phyloP scores from a whole-genome alignment of 2,329 filamentous ascomycete genomes.

The Didymella pomorum region DNA sequence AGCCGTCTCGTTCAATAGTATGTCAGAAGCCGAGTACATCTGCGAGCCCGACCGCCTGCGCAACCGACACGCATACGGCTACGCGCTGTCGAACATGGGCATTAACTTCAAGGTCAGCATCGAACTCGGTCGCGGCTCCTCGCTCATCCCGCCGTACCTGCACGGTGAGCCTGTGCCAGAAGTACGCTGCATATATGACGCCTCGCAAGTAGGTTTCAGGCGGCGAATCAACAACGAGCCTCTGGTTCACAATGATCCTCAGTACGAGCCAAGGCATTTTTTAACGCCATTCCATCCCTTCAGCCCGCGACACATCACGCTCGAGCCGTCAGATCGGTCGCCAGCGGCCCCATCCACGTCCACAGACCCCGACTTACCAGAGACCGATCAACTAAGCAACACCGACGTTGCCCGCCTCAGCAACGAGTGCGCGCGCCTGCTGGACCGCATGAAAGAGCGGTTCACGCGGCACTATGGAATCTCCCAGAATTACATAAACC shows the following conservation, averaged over 20 bases:
- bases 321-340: neutral
- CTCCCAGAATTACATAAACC: too few relatives aligned
- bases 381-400: slow-evolving; percentile 34
- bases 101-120: slow-evolving; percentile 41
- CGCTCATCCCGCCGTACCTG: slow-evolving; percentile 46
- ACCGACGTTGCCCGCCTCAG: slow-evolving; percentile 27
- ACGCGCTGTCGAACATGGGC: slow-evolving; percentile 34
- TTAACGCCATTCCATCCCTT: neutral
- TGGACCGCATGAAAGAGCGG: slow-evolving; percentile 21
- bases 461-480: slow-evolving; percentile 16
- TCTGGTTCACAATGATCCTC: neutral
- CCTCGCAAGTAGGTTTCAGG: slow-evolving; percentile 56
- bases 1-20: slow-evolving; percentile 18
- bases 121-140: slow-evolving; percentile 32
- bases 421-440: slow-evolving; percentile 17
- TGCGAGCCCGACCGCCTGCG: slow-evolving; percentile 35
- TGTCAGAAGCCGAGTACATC: slow-evolving; percentile 30
- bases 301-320: neutral
- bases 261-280: neutral
- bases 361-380: too few relatives aligned
- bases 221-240: slow-evolving; percentile 25
- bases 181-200: slow-evolving; percentile 40
- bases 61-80: slow-evolving; percentile 39
- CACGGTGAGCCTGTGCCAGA: slow-evolving; percentile 38
- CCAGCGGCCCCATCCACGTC: too few relatives aligned